Percentiles rank a stretch among this genome's conserved stretches.
These are phyloP conservation scores for Pestalotiopsis sp. DNA, from an alignment of 2,329 filamentous ascomycete genomes.

Conservation along the genomic window DNA sequence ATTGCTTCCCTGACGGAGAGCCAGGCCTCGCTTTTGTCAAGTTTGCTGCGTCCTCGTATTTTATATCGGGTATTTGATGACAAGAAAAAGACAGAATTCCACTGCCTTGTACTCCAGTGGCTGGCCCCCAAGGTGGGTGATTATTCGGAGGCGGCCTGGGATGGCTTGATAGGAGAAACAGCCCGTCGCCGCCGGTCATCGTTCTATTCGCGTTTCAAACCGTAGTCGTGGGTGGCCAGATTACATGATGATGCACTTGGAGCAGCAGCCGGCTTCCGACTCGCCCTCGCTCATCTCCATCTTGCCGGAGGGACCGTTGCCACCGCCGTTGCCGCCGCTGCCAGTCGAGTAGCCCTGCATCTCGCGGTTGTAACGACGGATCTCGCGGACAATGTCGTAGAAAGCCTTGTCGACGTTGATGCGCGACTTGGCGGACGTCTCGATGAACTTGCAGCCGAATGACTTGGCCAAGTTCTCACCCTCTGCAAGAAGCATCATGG, in stretches of 20 bases:
- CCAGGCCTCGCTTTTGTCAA: conserved; percentile 8
- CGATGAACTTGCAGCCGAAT: conserved; percentile 98
- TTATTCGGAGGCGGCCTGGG: neutral
- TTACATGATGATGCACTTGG: conserved; percentile 88
- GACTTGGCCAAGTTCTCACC: conserved; percentile 81
- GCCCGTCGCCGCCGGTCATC: conserved; percentile 2
- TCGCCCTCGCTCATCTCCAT: conserved; percentile 76
- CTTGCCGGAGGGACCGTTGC: conserved; percentile 65
- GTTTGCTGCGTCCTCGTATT: conserved; percentile 3
- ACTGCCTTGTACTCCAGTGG: neutral
- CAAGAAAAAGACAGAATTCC: neutral
- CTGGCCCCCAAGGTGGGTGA: neutral
- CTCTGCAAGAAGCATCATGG: conserved; percentile 56
- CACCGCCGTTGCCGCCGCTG: conserved; percentile 63
- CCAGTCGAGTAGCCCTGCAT: conserved; percentile 84
- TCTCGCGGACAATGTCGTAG: conserved; percentile 97
- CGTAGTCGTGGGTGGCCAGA: conserved; percentile 7
- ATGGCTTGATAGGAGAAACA: neutral
- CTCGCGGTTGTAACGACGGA: conserved; percentile 97
- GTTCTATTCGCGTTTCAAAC: conserved; percentile 1
- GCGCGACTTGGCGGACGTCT: conserved; percentile 96
- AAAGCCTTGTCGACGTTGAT: conserved; percentile 99
- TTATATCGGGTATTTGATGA: conserved; percentile 12
- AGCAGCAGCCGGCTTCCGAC: conserved; percentile 75
- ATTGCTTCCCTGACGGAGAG: conserved; percentile 23